A percentile compares a stretch with the other conserved stretches of the same genome.
phyloP scores from a whole-genome alignment of 257 asterid species.

The Avicennia marina region DNA sequence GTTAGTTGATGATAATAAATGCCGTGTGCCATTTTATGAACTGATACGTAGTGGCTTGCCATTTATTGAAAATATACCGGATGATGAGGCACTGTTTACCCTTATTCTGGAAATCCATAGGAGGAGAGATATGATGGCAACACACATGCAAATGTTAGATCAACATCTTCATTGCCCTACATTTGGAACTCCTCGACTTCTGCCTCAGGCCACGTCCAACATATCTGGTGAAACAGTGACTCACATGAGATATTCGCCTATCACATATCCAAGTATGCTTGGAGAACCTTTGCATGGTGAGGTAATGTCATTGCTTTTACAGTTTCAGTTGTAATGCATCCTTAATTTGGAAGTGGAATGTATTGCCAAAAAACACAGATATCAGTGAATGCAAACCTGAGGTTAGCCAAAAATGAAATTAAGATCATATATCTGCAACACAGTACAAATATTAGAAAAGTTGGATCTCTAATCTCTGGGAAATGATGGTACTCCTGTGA shows the following conservation, averaged over 20 bases:
- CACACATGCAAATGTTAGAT: slow-evolving; percentile 98
- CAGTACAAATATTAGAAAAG: neutral
- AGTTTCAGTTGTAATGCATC: neutral
- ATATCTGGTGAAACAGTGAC: slow-evolving; percentile 73
- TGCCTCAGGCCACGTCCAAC: slow-evolving; percentile 74
- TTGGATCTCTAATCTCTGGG: neutral
- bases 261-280: slow-evolving; percentile 94
- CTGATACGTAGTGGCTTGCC: slow-evolving; percentile 88
- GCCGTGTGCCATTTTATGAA: slow-evolving; percentile 93
- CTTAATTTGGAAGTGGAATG: slow-evolving; percentile 6
- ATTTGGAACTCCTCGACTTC: slow-evolving; percentile 90
- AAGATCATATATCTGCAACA: neutral
- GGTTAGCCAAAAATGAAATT: neutral
- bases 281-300: slow-evolving; percentile 99
- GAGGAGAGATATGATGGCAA: slow-evolving; percentile 95
- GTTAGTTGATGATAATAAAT: slow-evolving; percentile 74
- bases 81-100: slow-evolving; percentile 94
- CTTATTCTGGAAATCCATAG: slow-evolving; percentile 88
- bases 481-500: neutral
- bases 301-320: slow-evolving; percentile 41
- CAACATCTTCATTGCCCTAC: slow-evolving; percentile 98
- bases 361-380: neutral
- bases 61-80: slow-evolving; percentile 89
- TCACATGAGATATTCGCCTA: slow-evolving; percentile 84
- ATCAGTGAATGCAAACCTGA: slow-evolving; percentile 1